Base-by-base conservation (phyloP, 192 early-diverging fungal species). In the Endogone sp. region DNA sequence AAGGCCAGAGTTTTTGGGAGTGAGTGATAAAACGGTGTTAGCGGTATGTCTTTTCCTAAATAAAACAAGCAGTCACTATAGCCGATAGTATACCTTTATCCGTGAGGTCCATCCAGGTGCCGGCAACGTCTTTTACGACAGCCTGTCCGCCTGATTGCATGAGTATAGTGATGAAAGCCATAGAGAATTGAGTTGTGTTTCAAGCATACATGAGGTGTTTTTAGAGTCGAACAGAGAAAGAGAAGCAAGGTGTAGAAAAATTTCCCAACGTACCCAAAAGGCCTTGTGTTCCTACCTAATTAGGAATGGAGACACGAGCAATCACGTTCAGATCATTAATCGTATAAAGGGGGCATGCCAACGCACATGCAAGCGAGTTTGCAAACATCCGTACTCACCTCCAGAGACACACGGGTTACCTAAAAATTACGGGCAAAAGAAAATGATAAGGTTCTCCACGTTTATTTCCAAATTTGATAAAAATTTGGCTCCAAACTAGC, bases 71-170 rank as follows among this genome's bases (percentile, higher is more conserved):
- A n/a, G n/a, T n/a, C n/a, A n/a, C n/a, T n/a, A n/a, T n/a, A n/a
- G n/a, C n/a, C n/a, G n/a, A n/a, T n/a, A n/a, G n/a, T n/a, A n/a
- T 90, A 71, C 88, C 88, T 62, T 88, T 90, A 29, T 78, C 76
- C 4, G 88, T 90, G 13, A 90, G 75, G 44, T 90, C 90, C 60
- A 84, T 84, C 90, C 90, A 92, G 0, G 82, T 82, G n/a, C 90
- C 90, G 22, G 84, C 84, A 2, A 90, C 89, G 64, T 86, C 89
- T 4, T 71, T 69, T 1, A 92, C 90, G 27, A 86, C 79, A 0
- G 86, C 86, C 60, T 85, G 83, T 8, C 86, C 86, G 29, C 82
- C 86, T 60, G 27, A 28, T 60, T 60, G 37, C 37, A 49, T 11
- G 37, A 49, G 37, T 11, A 16, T 6, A 49, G 37, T 49, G 37